Evolutionary conservation across 495 filamentous ascomycete genomes (phyloP).

Genomic region (Xylaria nigripes): DNA sequence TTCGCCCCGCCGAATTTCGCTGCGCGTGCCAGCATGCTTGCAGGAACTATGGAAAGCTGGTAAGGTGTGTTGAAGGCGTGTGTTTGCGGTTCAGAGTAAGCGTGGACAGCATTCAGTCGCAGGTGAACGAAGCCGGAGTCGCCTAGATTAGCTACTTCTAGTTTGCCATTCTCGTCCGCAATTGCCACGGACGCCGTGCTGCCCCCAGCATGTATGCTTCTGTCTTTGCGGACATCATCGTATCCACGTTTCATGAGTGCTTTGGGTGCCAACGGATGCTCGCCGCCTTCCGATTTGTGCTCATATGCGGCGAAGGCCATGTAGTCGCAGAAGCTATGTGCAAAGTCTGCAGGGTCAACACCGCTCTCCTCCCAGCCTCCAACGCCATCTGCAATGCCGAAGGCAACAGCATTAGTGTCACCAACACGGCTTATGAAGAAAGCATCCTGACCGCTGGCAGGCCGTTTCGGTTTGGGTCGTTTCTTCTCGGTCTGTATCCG

Average conservation of each 20-base stretch:
- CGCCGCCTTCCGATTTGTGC: constrained; percentile 25
- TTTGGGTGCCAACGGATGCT: constrained; percentile 48
- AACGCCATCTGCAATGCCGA: constrained; percentile 90
- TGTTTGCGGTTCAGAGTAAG: constrained; percentile 76
- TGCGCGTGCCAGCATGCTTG: constrained; percentile 64
- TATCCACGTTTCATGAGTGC: constrained; percentile 77
- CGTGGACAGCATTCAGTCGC: constrained; percentile 71
- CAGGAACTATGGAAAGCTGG: constrained; percentile 83
- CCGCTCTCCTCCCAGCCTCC: constrained; percentile 89
- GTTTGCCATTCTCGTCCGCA: constrained; percentile 54
- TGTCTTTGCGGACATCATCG: constrained; percentile 65
- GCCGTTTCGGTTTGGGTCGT: constrained; percentile 48
- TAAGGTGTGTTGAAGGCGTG: constrained; percentile 97
- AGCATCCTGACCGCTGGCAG: constrained; percentile 84
- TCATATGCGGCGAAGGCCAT: constrained; percentile 69
- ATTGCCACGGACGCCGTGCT: constrained; percentile 84
- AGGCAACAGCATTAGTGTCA: constrained; percentile 54
- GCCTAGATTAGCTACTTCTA: constrained; percentile 91
- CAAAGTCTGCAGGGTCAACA: constrained; percentile 90
- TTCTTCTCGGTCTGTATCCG: constrained; percentile 45
- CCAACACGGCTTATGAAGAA: constrained; percentile 79
- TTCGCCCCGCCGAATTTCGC: constrained; percentile 73
- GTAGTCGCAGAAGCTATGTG: constrained; percentile 85
- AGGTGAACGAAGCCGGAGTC: constrained; percentile 93
- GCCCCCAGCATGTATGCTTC: constrained; percentile 67